These are phyloP conservation scores for Pseudotsuga menziesii DNA, from an alignment of 75 land plant species.

Conservation along the genomic window DNA sequence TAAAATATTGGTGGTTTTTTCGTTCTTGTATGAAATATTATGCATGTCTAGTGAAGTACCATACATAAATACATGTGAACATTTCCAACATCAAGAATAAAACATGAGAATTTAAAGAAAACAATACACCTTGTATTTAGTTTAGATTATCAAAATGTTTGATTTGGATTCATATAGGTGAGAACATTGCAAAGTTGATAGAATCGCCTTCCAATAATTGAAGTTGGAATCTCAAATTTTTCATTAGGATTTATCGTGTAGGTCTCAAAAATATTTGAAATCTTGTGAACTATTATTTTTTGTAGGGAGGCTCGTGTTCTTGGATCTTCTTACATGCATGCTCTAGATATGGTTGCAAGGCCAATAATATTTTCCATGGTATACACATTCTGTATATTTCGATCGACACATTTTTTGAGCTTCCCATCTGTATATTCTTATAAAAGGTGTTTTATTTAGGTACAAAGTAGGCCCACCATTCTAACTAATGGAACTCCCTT, in stretches of 20 bases:
- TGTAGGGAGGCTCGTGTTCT: slow-evolving; percentile 54
- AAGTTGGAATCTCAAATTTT: not conserved
- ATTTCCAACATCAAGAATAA: not conserved
- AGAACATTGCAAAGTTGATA: not conserved
- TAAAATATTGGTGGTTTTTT: not conserved
- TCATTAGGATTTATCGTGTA: not conserved
- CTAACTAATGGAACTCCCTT: slow-evolving; percentile 15
- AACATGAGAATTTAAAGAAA: not conserved
- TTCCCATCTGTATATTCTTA: slow-evolving; percentile 30
- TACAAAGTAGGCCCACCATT: slow-evolving; percentile 17
- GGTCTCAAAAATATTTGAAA: slow-evolving; percentile 6
- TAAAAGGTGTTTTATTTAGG: slow-evolving; percentile 21
- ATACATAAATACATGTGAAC: not conserved
- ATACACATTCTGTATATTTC: slow-evolving; percentile 22
- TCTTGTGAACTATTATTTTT: slow-evolving; percentile 20
- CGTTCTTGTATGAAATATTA: not conserved
- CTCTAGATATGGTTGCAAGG: slow-evolving; percentile 45
- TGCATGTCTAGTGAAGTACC: not conserved
- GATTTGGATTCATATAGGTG: not conserved
- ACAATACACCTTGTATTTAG: not conserved
- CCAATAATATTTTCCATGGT: slow-evolving; percentile 45
- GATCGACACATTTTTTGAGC: slow-evolving; percentile 58
- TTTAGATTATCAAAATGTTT: not conserved
- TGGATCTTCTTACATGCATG: slow-evolving; percentile 51
- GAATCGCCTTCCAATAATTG: slow-evolving; percentile 3